These are phyloP conservation scores for Barnettozyma vustinii DNA, from an alignment of 805 yeast genomes.

Conservation along the genomic window DNA sequence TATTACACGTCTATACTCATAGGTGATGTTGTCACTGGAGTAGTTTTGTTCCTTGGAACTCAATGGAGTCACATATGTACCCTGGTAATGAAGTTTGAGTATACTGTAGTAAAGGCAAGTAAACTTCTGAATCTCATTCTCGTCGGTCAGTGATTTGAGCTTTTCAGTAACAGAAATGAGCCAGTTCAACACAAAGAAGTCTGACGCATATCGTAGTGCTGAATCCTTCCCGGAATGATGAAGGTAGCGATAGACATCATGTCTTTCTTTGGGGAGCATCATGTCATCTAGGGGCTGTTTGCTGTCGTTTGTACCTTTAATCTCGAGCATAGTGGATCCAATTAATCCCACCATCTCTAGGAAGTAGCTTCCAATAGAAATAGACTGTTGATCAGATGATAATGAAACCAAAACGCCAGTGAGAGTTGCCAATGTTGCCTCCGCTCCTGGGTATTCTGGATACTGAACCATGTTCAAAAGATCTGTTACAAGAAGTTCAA, in stretches of 20 bases:
- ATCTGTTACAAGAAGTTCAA: conserved; percentile 57
- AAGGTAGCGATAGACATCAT: conserved; percentile 7
- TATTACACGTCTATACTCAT: conserved; percentile 6
- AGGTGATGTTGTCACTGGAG: not conserved
- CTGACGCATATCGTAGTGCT: not conserved
- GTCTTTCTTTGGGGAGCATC: conserved; percentile 1
- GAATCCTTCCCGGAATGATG: not conserved
- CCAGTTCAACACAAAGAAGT: conserved; percentile 21
- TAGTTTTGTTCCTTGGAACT: not conserved
- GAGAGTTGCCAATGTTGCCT: conserved; percentile 38
- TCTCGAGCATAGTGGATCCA: conserved; percentile 43
- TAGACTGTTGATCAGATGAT: conserved; percentile 28
- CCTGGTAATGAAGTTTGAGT: conserved; percentile 4
- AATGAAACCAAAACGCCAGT: conserved; percentile 21
- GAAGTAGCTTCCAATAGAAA: conserved; percentile 41
- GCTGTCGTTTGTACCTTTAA: conserved; percentile 25
- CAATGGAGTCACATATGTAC: not conserved
- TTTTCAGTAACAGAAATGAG: conserved; percentile 2
- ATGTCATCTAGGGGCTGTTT: not conserved
- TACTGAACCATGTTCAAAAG: conserved; percentile 40
- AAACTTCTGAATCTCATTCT: not conserved
- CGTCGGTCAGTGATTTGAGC: not conserved
- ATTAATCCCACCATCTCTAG: conserved; percentile 59
- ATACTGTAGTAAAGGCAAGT: not conserved
- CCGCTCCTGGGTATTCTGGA: conserved; percentile 64